These are phyloP conservation scores for Blastocystis sp. DNA, from an alignment of 352 stramenopile species.

Conservation along the genomic window DNA sequence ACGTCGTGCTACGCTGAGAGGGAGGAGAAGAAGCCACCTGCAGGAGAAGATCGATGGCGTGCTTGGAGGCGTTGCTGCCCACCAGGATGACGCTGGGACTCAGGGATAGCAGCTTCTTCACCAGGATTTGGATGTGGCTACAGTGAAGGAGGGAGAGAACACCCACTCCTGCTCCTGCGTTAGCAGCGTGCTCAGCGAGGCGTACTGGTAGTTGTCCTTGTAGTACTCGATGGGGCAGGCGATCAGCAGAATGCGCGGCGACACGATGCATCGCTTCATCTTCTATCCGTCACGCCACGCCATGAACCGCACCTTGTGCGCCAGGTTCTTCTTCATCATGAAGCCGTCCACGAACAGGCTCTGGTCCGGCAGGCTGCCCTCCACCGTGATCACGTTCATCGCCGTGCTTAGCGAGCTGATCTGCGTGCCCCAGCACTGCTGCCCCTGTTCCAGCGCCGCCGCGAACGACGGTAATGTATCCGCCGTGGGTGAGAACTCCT, in stretches of 20 bases:
- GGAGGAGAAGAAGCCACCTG: neutral
- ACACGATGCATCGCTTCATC: conserved; percentile 33
- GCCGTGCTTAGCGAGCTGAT: neutral
- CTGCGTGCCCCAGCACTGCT: neutral
- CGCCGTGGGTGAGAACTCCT: neutral
- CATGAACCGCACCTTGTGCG: conserved; percentile 6
- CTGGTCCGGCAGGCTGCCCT: conserved; percentile 25
- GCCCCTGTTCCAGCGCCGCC: neutral
- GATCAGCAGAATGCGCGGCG: conserved; percentile 55
- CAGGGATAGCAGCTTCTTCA: conserved; percentile 47
- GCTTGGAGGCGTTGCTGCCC: conserved; percentile 43
- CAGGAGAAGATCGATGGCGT: conserved; percentile 41
- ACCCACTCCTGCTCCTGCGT: conserved; percentile 50
- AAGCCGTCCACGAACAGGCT: conserved; percentile 51
- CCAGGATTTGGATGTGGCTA: conserved; percentile 65
- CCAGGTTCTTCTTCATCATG: conserved; percentile 66
- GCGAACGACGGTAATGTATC: neutral
- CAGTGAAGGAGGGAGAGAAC: neutral
- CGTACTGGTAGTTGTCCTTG: conserved; percentile 62
- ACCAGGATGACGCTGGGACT: conserved; percentile 47
- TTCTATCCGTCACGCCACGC: neutral
- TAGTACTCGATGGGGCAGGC: conserved; percentile 62
- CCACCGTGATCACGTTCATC: conserved; percentile 24
- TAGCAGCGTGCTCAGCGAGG: conserved; percentile 28
- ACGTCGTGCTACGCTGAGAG: conserved; percentile 2